Percentiles rank a stretch among this genome's conserved stretches.
These are phyloP conservation scores for Xanthoconium separans DNA, from an alignment of 1,284 basidiomycete genomes.

Conservation along the genomic window DNA sequence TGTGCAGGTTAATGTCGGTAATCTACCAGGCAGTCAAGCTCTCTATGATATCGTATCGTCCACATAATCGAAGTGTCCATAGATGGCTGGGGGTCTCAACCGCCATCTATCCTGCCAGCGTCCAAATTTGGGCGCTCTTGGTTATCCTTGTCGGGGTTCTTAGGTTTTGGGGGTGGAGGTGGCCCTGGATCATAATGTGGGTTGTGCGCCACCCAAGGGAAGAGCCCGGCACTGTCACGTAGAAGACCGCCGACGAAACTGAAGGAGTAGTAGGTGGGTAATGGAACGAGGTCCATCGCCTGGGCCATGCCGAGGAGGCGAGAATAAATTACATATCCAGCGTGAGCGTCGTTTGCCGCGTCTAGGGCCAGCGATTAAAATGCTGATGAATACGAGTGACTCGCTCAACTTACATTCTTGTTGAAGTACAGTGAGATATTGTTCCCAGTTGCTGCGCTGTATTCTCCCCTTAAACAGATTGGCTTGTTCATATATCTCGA, in stretches of 20 bases:
- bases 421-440: constrained; percentile 42
- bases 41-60: not conserved
- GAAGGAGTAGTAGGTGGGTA: constrained; percentile 55
- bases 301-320: constrained; percentile 42
- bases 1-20: not conserved
- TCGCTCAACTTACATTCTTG: constrained; percentile 51
- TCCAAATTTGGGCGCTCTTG: not conserved
- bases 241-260: constrained; percentile 46
- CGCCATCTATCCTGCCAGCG: not conserved
- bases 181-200: constrained; percentile 71
- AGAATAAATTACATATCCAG: constrained; percentile 52
- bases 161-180: constrained; percentile 44
- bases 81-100: not conserved
- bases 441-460: constrained; percentile 70
- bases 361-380: constrained; percentile 41
- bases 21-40: not conserved
- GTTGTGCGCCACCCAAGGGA: constrained; percentile 55
- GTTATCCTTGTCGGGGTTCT: constrained; percentile 22
- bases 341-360: constrained; percentile 70
- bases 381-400: not conserved
- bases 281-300: constrained; percentile 40
- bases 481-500: constrained; percentile 54
- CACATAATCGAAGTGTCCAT: not conserved
- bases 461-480: constrained; percentile 55
- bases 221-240: constrained; percentile 35